phyloP scores from a whole-genome alignment of 1,284 basidiomycete genomes.

The Sanghuangporus sanghuang region DNA sequence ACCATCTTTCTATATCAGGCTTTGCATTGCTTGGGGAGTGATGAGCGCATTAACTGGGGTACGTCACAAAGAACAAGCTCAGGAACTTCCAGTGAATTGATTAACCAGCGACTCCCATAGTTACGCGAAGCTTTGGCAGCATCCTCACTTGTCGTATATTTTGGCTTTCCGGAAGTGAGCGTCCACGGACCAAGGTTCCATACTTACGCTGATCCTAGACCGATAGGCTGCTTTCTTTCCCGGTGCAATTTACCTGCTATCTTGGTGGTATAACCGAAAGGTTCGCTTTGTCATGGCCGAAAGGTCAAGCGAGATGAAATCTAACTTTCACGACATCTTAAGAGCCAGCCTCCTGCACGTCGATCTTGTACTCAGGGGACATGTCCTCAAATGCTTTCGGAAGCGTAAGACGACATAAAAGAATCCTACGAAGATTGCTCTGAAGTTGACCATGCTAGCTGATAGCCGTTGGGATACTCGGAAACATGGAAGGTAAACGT shows the following conservation, averaged over 20 bases:
- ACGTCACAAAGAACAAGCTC: background rate
- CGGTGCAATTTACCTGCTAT: constrained; percentile 21
- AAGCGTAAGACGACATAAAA: constrained; percentile 19
- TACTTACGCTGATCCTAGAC: too few relatives aligned
- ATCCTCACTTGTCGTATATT: constrained; percentile 23
- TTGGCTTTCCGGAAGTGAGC: constrained; percentile 22
- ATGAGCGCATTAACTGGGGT: constrained; percentile 22
- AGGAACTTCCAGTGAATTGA: background rate
- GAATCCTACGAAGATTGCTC: constrained; percentile 19
- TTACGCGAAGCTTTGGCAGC: constrained; percentile 23
- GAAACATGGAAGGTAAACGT: constrained; percentile 37
- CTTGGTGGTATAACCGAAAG: constrained; percentile 22
- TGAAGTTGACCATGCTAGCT: constrained; percentile 20
- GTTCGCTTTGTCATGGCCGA: background rate
- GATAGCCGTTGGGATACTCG: constrained; percentile 37
- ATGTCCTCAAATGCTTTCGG: constrained; percentile 41
- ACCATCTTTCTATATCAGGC: constrained; percentile 24
- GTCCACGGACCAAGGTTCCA: too few relatives aligned
- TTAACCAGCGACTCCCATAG: background rate
- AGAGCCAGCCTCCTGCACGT: constrained; percentile 31
- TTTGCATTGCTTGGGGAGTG: constrained; percentile 24
- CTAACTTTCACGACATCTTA: background rate
- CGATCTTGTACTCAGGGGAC: constrained; percentile 35
- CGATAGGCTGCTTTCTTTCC: constrained; percentile 20
- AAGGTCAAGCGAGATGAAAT: background rate